phyloP scores from a whole-genome alignment of 164 flowering plant genomes.

The Buxus sempervirens region DNA sequence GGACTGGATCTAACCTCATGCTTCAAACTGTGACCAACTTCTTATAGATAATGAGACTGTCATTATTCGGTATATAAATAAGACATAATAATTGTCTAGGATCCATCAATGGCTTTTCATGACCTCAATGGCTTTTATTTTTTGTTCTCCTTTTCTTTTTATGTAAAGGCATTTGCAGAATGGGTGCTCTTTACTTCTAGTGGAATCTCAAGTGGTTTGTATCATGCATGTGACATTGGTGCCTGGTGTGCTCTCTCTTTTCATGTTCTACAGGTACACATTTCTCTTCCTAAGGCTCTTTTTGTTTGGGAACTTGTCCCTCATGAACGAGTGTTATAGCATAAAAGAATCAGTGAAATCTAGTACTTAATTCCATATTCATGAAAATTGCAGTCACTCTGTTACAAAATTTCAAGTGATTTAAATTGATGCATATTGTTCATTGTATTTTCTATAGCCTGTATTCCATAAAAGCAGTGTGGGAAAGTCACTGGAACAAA shows the following conservation, averaged over 20 bases:
- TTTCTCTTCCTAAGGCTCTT: not conserved
- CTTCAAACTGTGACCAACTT: not conserved
- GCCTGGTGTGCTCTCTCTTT: slow-evolving; percentile 79
- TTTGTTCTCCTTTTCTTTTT: not conserved
- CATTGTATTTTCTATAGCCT: too few species aligned
- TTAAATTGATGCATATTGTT: too few species aligned
- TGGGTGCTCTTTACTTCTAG: slow-evolving; percentile 87
- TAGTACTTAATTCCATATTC: too few species aligned
- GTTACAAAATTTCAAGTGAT: too few species aligned
- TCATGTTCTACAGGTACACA: slow-evolving; percentile 70
- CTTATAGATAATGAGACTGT: not conserved
- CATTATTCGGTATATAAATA: not conserved
- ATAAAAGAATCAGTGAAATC: too few species aligned
- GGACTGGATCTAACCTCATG: not conserved
- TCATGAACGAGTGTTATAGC: too few species aligned
- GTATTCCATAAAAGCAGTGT: too few species aligned
- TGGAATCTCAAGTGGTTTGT: slow-evolving; percentile 88
- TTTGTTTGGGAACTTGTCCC: too few species aligned
- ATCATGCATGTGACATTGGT: slow-evolving; percentile 98
- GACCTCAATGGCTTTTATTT: not conserved
- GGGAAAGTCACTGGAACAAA: too few species aligned
- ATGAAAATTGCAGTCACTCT: too few species aligned
- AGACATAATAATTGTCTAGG: not conserved
- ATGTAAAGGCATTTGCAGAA: slow-evolving; percentile 74
- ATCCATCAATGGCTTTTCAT: not conserved